These are phyloP conservation scores for Aspergillus alliaceus DNA, from an alignment of 2,329 filamentous ascomycete genomes.

Conservation along the genomic window DNA sequence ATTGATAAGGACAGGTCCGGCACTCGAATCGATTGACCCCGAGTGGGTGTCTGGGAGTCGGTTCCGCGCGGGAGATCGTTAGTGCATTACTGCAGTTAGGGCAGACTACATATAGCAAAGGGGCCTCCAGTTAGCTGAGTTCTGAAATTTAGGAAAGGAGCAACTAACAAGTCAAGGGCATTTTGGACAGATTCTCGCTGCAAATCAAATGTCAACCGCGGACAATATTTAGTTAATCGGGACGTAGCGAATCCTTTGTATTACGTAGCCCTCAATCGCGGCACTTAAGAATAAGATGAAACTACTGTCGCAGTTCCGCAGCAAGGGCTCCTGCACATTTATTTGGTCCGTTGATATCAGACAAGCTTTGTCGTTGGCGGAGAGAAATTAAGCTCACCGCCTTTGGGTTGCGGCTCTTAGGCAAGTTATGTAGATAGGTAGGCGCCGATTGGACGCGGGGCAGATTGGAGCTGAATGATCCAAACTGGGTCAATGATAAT, in stretches of 20 bases:
- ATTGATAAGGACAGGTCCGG: constrained; percentile 91
- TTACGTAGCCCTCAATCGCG: neutral
- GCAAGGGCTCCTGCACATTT: constrained; percentile 12
- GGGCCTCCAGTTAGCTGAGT: constrained; percentile 23
- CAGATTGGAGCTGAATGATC: constrained; percentile 2
- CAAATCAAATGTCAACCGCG: neutral
- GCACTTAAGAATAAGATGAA: neutral
- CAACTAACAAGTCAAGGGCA: constrained; percentile 42
- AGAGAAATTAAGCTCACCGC: constrained; percentile 12
- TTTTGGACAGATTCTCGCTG: constrained; percentile 17
- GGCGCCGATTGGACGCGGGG: constrained; percentile 20
- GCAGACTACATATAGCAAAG: constrained; percentile 38
- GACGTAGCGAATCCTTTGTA: neutral
- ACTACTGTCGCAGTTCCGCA: constrained; percentile 9
- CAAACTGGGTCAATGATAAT: constrained; percentile 21
- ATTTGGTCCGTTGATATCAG: no score
- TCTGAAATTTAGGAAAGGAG: neutral
- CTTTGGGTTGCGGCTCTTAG: neutral
- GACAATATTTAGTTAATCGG: neutral
- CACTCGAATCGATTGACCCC: constrained; percentile 84
- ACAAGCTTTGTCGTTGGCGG: constrained; percentile 12
- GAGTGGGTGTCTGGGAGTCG: constrained; percentile 38
- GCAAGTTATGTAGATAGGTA: neutral
- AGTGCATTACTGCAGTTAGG: constrained; percentile 52
- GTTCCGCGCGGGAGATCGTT: constrained; percentile 44